Evolutionary conservation across 2,329 filamentous ascomycete species (phyloP).

Genomic region (Uncinocarpus reesii): DNA sequence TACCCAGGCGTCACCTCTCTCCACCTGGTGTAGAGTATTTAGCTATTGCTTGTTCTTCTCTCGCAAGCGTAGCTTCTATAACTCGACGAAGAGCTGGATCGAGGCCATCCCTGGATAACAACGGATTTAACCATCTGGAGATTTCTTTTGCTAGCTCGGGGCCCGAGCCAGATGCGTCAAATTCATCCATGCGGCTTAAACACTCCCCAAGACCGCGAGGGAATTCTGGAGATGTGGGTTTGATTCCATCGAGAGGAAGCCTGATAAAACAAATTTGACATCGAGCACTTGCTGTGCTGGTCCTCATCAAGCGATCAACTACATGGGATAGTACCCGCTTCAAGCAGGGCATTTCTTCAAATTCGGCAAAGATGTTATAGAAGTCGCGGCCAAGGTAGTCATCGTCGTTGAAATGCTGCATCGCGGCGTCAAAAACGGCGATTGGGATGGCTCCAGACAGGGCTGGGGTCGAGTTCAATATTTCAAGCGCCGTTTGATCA

Average conservation of each 20-base stretch:
- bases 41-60: conserved; percentile 23
- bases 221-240: conserved; percentile 56
- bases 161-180: conserved; percentile 30
- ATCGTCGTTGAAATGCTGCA: conserved; percentile 63
- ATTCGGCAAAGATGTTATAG: conserved; percentile 67
- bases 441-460: conserved; percentile 87
- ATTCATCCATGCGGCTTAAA: conserved; percentile 51
- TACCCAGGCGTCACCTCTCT: neutral
- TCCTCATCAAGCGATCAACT: conserved; percentile 50
- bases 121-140: conserved; percentile 41
- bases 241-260: conserved; percentile 58
- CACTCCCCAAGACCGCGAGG: conserved; percentile 58
- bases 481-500: conserved; percentile 49
- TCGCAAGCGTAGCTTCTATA: conserved; percentile 34
- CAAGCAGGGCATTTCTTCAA: conserved; percentile 55
- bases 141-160: conserved; percentile 37
- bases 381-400: conserved; percentile 60
- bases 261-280: conserved; percentile 62
- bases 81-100: conserved; percentile 47
- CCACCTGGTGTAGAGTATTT: neutral
- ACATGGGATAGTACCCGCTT: conserved; percentile 63
- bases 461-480: conserved; percentile 61
- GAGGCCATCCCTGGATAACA: conserved; percentile 37
- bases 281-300: conserved; percentile 51
- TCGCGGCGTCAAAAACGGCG: conserved; percentile 79